Percentiles rank a stretch among this genome's conserved stretches.
phyloP scores from a whole-genome alignment of 164 flowering plant genomes.

The Macadamia integrifolia region DNA sequence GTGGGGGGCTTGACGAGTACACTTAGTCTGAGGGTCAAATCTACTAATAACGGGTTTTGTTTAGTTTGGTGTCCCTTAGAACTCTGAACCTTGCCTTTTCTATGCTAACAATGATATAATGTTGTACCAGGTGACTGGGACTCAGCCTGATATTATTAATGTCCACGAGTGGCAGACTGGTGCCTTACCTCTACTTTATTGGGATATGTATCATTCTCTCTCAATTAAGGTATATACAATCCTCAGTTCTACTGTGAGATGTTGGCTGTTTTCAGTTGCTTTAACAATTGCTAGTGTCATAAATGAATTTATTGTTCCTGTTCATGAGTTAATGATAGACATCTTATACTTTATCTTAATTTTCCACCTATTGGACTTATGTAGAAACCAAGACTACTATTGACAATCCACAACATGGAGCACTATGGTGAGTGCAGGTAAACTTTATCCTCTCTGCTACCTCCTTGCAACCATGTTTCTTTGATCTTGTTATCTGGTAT shows the following conservation, averaged over 20 bases:
- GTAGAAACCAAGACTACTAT: slow-evolving; percentile 58
- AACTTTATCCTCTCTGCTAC: background rate
- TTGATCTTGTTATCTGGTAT: no score
- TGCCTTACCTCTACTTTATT: slow-evolving; percentile 58
- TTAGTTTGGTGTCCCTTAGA: background rate
- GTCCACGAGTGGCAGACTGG: slow-evolving; percentile 73
- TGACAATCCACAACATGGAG: slow-evolving; percentile 75
- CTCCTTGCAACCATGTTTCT: no score
- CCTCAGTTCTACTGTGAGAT: background rate
- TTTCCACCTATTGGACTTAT: background rate
- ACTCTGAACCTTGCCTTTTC: background rate
- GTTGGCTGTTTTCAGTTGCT: background rate
- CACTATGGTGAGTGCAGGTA: slow-evolving; percentile 73
- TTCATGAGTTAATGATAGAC: background rate
- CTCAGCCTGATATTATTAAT: slow-evolving; percentile 62
- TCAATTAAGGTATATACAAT: slow-evolving; percentile 41
- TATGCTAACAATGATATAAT: background rate
- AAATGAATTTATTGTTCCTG: no score
- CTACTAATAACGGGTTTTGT: background rate
- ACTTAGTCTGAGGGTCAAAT: background rate
- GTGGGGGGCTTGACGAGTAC: background rate
- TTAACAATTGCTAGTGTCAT: background rate
- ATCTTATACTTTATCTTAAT: background rate
- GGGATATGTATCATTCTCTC: slow-evolving; percentile 62
- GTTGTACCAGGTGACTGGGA: slow-evolving; percentile 44